Evolutionary conservation across 306 rosid genomes (phyloP), one percentile per base, ranked within the genome.

Genomic region (Lotus japonicus): DNA sequence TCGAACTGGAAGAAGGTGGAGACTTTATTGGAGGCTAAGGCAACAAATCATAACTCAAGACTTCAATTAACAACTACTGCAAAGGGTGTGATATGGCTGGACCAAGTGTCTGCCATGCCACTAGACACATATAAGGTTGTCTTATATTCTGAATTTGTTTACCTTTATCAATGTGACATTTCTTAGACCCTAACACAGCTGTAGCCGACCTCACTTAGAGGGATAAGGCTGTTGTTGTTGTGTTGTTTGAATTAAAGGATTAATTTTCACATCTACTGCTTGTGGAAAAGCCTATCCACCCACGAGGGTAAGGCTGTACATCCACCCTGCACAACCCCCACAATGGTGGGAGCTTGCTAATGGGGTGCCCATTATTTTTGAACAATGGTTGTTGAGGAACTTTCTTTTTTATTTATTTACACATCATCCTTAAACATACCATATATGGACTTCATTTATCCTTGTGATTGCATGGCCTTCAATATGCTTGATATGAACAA

Each of bases 41-140:
- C 69, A 57, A 69, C 83, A 0, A 17, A 75, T 57, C 70, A 38
- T 42, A 74, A 79, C 44, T 7, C 80, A 42, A 64, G 83, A 41
- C 80, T 79, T 19, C 80, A 74, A 74, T 56, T 79, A 69, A 69
- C 83, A 6, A 69, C 83, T 1, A 69, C 73, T n/a, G 6, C 65
- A 66, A 69, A 79, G 63, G 80, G 80, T 63, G 83, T 79, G 33
- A 50, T 79, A 55, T 79, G 83, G 83, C 63, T 79, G 49, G 83
- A 79, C 58, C 83, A 79, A 79, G 83, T 79, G 69, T 79, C 83
- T 28, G 83, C 70, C 31, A 79, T 79, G 77, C 83, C 83, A 17
- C 6, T 21, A 11, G 83, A 79, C 73, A 79, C 83, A 62, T 79
- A 74, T 50, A 79, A 79, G 83, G 83, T 79, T 82, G 56, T 45